These are phyloP conservation scores for Nitzschia sp. DNA, from an alignment of 108 stramenopile genomes.

Conservation along the genomic window DNA sequence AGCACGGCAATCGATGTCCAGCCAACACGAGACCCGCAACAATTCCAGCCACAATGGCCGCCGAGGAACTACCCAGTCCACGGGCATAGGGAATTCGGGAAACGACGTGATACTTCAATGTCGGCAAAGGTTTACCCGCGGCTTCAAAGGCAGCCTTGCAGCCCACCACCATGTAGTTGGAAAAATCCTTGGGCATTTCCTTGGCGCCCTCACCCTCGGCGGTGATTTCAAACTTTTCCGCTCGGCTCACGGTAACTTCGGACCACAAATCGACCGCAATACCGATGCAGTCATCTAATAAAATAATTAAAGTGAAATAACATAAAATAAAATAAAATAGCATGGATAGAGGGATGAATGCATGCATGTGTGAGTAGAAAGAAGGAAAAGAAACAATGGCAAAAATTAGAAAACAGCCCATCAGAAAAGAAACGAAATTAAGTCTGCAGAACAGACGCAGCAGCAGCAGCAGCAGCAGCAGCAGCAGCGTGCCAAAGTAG, in stretches of 20 bases:
- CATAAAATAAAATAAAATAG: background rate
- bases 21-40: conserved; percentile 97
- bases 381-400: background rate
- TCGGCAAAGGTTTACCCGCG: conserved; percentile 92
- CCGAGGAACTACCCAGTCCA: conserved; percentile 94
- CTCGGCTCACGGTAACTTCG: conserved; percentile 90
- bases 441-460: too few relatives aligned
- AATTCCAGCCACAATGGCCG: conserved; percentile 98
- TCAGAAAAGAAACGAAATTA: too few relatives aligned
- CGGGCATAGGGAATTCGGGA: conserved; percentile 95
- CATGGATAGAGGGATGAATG: background rate
- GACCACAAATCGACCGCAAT: conserved; percentile 98
- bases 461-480: too few relatives aligned
- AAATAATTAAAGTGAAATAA: conserved; percentile 8
- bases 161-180: conserved; percentile 91
- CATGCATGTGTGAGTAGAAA: background rate
- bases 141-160: conserved; percentile 93
- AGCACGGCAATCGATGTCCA: conserved; percentile 94
- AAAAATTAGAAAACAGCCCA: background rate
- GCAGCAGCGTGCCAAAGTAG: too few relatives aligned
- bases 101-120: conserved; percentile 87
- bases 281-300: conserved; percentile 92
- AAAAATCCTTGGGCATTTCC: conserved; percentile 86
- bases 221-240: conserved; percentile 90
- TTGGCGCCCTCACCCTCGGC: conserved; percentile 88